A percentile compares a stretch with the other conserved stretches of the same genome.
phyloP scores from a whole-genome alignment of 164 flowering plant genomes.

The Sedum album region DNA sequence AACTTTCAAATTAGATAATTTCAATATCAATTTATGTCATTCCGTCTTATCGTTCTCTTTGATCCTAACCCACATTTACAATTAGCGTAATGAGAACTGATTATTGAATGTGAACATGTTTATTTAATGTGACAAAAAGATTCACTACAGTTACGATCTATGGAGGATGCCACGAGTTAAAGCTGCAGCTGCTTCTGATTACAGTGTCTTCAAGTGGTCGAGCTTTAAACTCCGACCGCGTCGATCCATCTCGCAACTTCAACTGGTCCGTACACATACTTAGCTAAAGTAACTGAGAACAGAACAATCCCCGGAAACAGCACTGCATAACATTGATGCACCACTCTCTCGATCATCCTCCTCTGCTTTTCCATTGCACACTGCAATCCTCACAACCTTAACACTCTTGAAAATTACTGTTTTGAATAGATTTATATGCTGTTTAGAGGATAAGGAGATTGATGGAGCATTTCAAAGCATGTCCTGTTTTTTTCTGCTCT shows the following conservation, averaged over 20 bases:
- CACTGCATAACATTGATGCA: slow-evolving; percentile 21
- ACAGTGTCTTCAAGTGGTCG: not conserved
- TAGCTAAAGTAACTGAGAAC: slow-evolving; percentile 12
- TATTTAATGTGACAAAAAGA: not conserved
- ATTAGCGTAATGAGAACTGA: too few relatives aligned
- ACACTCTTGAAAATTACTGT: too few relatives aligned
- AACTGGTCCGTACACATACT: slow-evolving; percentile 3
- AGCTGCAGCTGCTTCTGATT: not conserved
- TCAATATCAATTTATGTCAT: too few relatives aligned
- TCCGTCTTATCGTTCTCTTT: too few relatives aligned
- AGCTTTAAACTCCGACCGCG: not conserved
- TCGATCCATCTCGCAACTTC: too few relatives aligned
- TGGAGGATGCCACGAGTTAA: not conserved
- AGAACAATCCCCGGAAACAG: slow-evolving; percentile 18
- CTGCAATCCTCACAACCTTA: too few relatives aligned
- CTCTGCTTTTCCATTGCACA: slow-evolving; percentile 13
- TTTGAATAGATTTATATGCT: not conserved
- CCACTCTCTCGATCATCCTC: slow-evolving; percentile 15
- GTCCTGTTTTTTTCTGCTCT: too few relatives aligned
- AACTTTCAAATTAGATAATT: too few relatives aligned
- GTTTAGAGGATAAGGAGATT: not conserved
- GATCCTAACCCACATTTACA: too few relatives aligned
- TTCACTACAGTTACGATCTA: too few relatives aligned
- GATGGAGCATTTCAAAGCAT: slow-evolving; percentile 3
- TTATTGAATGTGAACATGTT: too few relatives aligned